Base-by-base conservation (phyloP, 2,329 filamentous ascomycete genomes). In the Colletotrichum sp. region DNA sequence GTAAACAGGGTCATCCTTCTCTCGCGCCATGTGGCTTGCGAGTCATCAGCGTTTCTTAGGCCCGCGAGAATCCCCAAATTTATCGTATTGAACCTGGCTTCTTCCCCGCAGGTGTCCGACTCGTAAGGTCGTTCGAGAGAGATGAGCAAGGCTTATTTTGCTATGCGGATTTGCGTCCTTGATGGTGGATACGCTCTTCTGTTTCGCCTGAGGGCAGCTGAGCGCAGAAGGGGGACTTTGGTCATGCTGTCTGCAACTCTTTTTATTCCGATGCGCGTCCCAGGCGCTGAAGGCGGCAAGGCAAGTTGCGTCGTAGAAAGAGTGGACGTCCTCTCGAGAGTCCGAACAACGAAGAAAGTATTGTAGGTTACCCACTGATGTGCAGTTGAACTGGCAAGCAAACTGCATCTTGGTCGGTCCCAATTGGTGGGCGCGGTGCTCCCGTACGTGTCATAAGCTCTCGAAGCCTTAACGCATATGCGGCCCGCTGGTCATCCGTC, bases 1-100 rank as follows among this genome's bases (percentile, higher is more conserved):
- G 25, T 12, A 28, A 52, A 55, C 60, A 70, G 74, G 70, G 70
- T 34, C 8, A 70, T 62, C 55, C 71, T 43, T 60, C 30, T 60
- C 30, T 58, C 28, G 15, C 22, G 66, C 74, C 74, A 76, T 76
- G 71, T 76, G 74, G 71, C 60, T 66, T 74, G 52, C 74, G 73
- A 75, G 73, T 75, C 73, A 72, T 75, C 62, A 22, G 15, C 8
- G 28, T 65, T 55, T 48, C n/a, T 39, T 27, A 16, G 34, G 55
- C 2, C 58, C 32, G 30, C 61, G 34, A 39, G 18, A 48, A 25
- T 56, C 25, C 43, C 27, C 28, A 25, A 28, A n/a, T 68, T 48
- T 30, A 28, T 68, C 64, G 34, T 75, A 72, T 67, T 36, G 69
- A 25, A 16, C 32, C 56, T 60, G 32, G 52, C 30, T 32, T 39